Base-by-base conservation (phyloP, 495 filamentous ascomycete genomes). In the Neurospora terricola region DNA sequence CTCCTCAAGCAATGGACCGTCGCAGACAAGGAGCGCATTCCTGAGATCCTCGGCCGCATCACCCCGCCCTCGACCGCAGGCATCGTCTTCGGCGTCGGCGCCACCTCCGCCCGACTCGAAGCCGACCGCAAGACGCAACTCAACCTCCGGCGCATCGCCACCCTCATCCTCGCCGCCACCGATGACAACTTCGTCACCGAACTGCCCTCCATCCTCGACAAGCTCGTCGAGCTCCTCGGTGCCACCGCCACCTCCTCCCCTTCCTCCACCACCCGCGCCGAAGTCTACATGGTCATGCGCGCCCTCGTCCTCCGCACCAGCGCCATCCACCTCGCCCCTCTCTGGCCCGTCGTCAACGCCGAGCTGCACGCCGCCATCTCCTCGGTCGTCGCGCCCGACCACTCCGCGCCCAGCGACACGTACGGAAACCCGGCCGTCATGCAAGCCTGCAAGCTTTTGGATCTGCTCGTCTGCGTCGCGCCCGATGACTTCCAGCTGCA, bases 81-180 rank as follows among this genome's bases (percentile, higher is more conserved):
- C 18, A 97, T 98, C 72, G 93, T 99, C 80, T 99, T 99, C 75
- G 96, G 96, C 30, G 96, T 99, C 6, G 96, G 96, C 70, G 96
- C 96, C 8, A 94, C 92, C 40, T 95, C 94, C 30, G 96, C 96
- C n/a, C 87, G 96, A 73, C 84, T 94, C 59, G 96, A 99, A 83
- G 94, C 96, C 10, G 96, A 99, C 81, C 91, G 94, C 70, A 96
- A 91, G 80, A 92, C 94, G 9, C 95, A 98, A 78, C 88, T 97
- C 42, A 97, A 94, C 78, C 89, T 99, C 14, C 91, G 94, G 10
- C 88, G 96, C 70, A 89, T 96, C 70, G 89, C 93, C 27, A 83
- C 92, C 30, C 83, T 98, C 36, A 81, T 97, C 38, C 84, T 97
- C 21, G 91, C 94, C 23, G 88, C 89, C 30, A 87, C 86, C 9